phyloP scores from a whole-genome alignment of 2,329 filamentous ascomycete genomes.

The Colletotrichum navitas region DNA sequence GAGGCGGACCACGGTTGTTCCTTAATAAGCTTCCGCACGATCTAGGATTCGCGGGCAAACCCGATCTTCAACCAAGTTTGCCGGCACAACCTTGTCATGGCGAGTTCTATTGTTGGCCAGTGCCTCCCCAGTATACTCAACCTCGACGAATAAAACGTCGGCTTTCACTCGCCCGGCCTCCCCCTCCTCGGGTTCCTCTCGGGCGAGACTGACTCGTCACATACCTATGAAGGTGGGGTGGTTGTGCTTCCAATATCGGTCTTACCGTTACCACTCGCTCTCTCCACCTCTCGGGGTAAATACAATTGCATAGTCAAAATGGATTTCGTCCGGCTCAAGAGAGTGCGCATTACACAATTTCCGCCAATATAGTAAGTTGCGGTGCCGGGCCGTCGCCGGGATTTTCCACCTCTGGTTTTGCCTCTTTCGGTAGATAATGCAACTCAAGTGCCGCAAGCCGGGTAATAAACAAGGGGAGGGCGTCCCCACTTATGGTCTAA shows the following conservation, averaged over 20 bases:
- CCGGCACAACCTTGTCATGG: slow-evolving; percentile 7
- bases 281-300: slow-evolving; percentile 9
- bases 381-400: slow-evolving; percentile 2
- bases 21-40: slow-evolving; percentile 11
- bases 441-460: slow-evolving; percentile 18
- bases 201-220: slow-evolving; percentile 22
- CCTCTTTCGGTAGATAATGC: slow-evolving; percentile 16
- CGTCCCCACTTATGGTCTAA: not conserved
- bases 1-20: not conserved
- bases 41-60: slow-evolving; percentile 26
- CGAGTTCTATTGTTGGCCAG: slow-evolving; percentile 1
- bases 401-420: slow-evolving; percentile 4
- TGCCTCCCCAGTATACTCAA: slow-evolving; percentile 24
- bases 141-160: not conserved
- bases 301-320: slow-evolving; percentile 3
- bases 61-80: not conserved
- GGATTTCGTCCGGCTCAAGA: not conserved
- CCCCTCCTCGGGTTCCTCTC: not conserved
- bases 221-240: not conserved
- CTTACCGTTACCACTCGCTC: not conserved
- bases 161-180: slow-evolving; percentile 15
- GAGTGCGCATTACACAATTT: slow-evolving; percentile 22
- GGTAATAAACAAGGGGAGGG: slow-evolving; percentile 1
- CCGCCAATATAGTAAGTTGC: slow-evolving; percentile 29
- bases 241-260: not conserved